Evolutionary conservation across 2,329 filamentous ascomycete species (phyloP).

Genomic region (Exophiala lecanii-corni): DNA sequence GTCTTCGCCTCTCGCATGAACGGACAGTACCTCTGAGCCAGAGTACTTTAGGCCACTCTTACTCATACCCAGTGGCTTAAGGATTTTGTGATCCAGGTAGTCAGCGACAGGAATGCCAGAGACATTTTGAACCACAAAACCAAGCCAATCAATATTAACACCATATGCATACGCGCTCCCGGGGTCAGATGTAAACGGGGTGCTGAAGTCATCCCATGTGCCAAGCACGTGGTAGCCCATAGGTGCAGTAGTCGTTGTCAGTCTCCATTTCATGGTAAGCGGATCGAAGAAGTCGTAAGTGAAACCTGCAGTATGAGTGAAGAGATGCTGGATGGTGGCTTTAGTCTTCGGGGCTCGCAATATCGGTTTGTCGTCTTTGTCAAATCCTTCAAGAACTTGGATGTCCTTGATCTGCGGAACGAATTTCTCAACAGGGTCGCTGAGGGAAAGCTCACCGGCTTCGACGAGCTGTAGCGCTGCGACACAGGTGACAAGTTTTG

Average conservation of each 20-base stretch:
- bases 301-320: conserved; percentile 23
- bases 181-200: conserved; percentile 17
- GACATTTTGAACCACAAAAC: conserved; percentile 43
- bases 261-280: conserved; percentile 13
- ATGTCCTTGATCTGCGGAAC: conserved; percentile 17
- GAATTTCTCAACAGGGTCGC: conserved; percentile 24
- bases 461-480: conserved; percentile 23
- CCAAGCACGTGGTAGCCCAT: conserved; percentile 6
- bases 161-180: conserved; percentile 23
- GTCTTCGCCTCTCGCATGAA: conserved; percentile 84
- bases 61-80: conserved; percentile 41
- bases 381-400: conserved; percentile 16
- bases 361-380: conserved; percentile 4
- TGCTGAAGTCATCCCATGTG: conserved; percentile 12
- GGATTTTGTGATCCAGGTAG: conserved; percentile 45
- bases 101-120: conserved; percentile 41
- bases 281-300: conserved; percentile 23
- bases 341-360: conserved; percentile 13
- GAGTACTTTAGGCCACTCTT: neutral
- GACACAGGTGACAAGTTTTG: conserved; percentile 21
- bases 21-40: conserved; percentile 57
- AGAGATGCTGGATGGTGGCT: conserved; percentile 20
- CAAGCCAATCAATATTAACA: conserved; percentile 47
- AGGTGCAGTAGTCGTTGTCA: conserved; percentile 6
- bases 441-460: conserved; percentile 22